Conservation (phyloP, 2,329 filamentous ascomycete species). For the Saccharata proteae region DNA sequence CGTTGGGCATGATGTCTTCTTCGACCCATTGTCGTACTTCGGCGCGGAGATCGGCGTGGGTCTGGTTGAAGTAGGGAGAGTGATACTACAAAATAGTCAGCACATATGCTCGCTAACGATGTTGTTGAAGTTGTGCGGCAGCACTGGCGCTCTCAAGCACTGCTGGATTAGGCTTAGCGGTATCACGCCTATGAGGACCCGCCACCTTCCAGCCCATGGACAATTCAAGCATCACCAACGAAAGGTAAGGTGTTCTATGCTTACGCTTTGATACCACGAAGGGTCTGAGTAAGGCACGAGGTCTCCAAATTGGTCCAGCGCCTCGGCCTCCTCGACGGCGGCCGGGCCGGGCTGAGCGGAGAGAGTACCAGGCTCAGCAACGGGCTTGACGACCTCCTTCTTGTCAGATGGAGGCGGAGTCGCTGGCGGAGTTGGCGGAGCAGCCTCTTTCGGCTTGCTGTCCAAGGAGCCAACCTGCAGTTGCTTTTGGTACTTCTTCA, state of each 20-base stretch:
- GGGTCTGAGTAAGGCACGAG: slow-evolving; percentile 88
- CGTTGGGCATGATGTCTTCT: slow-evolving; percentile 74
- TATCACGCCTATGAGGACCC: too few species aligned
- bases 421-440: slow-evolving; percentile 37
- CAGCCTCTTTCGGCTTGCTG: slow-evolving; percentile 45
- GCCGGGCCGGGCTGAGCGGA: slow-evolving; percentile 25
- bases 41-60: slow-evolving; percentile 77
- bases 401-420: slow-evolving; percentile 30
- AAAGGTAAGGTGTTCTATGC: slow-evolving; percentile 33
- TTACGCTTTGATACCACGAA: slow-evolving; percentile 84
- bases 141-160: too few species aligned
- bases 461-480: slow-evolving; percentile 64
- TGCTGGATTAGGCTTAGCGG: too few species aligned
- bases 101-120: too few species aligned
- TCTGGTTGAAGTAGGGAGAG: slow-evolving; percentile 92
- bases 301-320: slow-evolving; percentile 73
- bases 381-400: slow-evolving; percentile 43
- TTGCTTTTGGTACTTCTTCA: slow-evolving; percentile 51
- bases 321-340: slow-evolving; percentile 47
- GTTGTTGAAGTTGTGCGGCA: too few species aligned
- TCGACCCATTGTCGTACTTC: slow-evolving; percentile 92
- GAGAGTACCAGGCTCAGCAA: slow-evolving; percentile 45
- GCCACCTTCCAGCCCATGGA: background rate
- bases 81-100: slow-evolving; percentile 71
- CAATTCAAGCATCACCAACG: too few species aligned